A percentile compares a stretch with the other conserved stretches of the same genome.
These are phyloP conservation scores for Cryptosporidium muris DNA, from an alignment of 169 alveolate species.

Conservation along the genomic window DNA sequence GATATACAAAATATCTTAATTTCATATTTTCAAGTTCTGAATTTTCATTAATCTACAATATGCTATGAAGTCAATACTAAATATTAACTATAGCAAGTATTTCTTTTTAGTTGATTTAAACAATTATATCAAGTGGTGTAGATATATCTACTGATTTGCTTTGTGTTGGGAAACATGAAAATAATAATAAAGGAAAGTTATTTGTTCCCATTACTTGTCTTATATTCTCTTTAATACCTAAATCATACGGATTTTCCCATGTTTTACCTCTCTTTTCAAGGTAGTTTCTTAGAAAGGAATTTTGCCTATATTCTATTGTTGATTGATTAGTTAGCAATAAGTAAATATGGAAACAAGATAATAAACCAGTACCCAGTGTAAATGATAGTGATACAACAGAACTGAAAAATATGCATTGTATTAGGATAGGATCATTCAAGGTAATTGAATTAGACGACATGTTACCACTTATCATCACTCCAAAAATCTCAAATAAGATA, in stretches of 20 bases:
- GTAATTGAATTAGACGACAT: not conserved
- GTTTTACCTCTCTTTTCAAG: conserved; percentile 6
- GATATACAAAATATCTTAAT: too few species aligned
- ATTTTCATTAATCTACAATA: too few species aligned
- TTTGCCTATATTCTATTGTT: conserved; percentile 52
- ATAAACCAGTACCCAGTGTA: conserved; percentile 51
- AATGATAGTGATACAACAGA: conserved; percentile 57
- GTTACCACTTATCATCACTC: conserved; percentile 5
- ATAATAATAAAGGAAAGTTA: conserved; percentile 32
- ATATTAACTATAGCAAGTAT: too few species aligned
- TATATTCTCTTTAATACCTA: conserved; percentile 22
- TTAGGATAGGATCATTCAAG: conserved; percentile 7
- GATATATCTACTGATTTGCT: not conserved
- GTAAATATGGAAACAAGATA: conserved; percentile 47
- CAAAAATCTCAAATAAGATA: conserved; percentile 17
- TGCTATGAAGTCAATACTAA: too few species aligned
- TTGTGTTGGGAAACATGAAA: conserved; percentile 33
- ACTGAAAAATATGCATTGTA: conserved; percentile 36
- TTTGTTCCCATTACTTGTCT: conserved; percentile 56
- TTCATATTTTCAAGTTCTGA: too few species aligned
- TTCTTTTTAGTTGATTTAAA: too few species aligned
- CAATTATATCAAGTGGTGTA: too few species aligned
- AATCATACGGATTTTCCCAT: conserved; percentile 13
- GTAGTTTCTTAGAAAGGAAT: conserved; percentile 6
- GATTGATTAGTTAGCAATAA: conserved; percentile 51